Conservation (phyloP, 805 yeast species). For the Yamadazyma scolyti region DNA sequence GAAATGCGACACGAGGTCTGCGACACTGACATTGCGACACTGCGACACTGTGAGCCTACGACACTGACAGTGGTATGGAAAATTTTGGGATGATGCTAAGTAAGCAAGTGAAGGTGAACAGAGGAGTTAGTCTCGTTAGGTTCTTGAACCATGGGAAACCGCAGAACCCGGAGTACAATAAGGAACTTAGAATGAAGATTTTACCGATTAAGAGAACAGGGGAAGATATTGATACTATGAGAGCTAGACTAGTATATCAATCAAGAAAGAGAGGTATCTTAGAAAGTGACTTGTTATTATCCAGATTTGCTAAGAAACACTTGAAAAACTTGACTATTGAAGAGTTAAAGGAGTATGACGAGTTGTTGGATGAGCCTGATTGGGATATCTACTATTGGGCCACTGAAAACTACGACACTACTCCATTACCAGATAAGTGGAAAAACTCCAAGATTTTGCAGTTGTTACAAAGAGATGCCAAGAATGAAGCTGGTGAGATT, state of each 20-base stretch:
- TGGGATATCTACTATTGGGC: constrained; percentile 99
- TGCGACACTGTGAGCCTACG: too few species aligned
- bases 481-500: constrained; percentile 66
- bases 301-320: constrained; percentile 79
- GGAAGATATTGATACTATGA: constrained; percentile 68
- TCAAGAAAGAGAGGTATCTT: constrained; percentile 92
- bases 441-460: constrained; percentile 59
- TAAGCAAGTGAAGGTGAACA: not conserved
- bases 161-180: constrained; percentile 32
- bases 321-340: constrained; percentile 54
- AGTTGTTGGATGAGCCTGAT: constrained; percentile 86
- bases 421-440: constrained; percentile 90
- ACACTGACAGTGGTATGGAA: too few species aligned
- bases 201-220: constrained; percentile 75
- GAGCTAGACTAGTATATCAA: constrained; percentile 89
- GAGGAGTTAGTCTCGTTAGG: constrained; percentile 7
- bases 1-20: too few species aligned
- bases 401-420: constrained; percentile 72
- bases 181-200: constrained; percentile 46
- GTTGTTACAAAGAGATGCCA: constrained; percentile 67
- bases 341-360: constrained; percentile 82
- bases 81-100: too few species aligned
- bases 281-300: constrained; percentile 83
- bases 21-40: too few species aligned
- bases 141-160: constrained; percentile 40